Conservation (phyloP, 768 basidiomycete genomes). For the Auricularia auricula-judae region DNA sequence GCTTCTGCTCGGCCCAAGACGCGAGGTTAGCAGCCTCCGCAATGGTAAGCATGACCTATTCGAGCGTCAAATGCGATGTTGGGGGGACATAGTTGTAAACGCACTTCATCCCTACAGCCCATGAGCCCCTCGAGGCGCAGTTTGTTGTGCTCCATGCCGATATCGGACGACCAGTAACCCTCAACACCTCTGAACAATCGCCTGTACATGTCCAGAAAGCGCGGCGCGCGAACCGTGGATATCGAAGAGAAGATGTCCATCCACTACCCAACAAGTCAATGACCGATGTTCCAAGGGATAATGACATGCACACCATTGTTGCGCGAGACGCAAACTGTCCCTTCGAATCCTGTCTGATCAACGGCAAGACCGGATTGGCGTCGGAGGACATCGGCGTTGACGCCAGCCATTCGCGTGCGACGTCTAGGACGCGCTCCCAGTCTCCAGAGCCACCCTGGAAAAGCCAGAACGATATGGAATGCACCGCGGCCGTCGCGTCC, state of each 20-base stretch:
- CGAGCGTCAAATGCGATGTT: too few species aligned
- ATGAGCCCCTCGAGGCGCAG: conserved; percentile 57
- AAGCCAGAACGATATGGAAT: conserved; percentile 63
- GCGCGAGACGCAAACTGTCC: conserved; percentile 56
- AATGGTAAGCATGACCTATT: conserved; percentile 50
- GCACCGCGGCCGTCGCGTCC: conserved; percentile 70
- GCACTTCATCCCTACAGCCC: conserved; percentile 61
- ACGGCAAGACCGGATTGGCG: conserved; percentile 51
- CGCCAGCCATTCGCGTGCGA: conserved; percentile 67
- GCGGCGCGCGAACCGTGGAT: conserved; percentile 48
- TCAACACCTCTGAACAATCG: conserved; percentile 46
- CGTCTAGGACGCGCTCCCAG: conserved; percentile 59
- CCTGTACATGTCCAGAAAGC: conserved; percentile 54
- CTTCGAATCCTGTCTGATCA: conserved; percentile 42
- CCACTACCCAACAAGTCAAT: conserved; percentile 39
- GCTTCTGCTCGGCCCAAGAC: conserved; percentile 61
- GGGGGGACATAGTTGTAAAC: too few species aligned
- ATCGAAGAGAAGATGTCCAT: conserved; percentile 65
- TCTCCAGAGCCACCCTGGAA: conserved; percentile 56
- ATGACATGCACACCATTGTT: conserved; percentile 49
- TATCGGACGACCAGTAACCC: conserved; percentile 31
- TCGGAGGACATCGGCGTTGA: conserved; percentile 51
- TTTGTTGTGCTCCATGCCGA: conserved; percentile 22
- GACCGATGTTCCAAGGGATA: not conserved
- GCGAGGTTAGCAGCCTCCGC: conserved; percentile 64